Percentiles rank a stretch among this genome's conserved stretches.
phyloP scores from a whole-genome alignment of 306 rosid genomes.

The Lathyrus aphaca region DNA sequence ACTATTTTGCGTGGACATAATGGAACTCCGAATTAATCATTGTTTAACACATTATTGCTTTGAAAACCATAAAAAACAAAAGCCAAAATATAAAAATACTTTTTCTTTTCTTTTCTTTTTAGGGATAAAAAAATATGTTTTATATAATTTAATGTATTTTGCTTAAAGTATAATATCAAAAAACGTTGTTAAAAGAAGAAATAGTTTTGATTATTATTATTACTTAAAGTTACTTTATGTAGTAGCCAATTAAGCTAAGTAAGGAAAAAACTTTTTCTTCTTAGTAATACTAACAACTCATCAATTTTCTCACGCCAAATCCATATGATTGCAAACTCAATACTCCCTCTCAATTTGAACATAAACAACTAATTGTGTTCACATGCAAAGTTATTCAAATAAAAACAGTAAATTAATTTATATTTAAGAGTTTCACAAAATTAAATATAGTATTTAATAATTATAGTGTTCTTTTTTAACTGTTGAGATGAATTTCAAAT shows the following conservation, averaged over 20 bases:
- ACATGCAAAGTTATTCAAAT: too few species aligned
- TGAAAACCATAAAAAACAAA: constrained; percentile 40
- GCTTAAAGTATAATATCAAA: constrained; percentile 8
- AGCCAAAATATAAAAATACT: neutral
- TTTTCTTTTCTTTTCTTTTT: constrained; percentile 9
- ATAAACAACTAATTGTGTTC: too few species aligned
- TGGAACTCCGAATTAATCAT: constrained; percentile 31
- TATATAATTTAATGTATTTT: constrained; percentile 1
- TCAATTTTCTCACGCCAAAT: neutral
- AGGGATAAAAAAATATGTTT: neutral
- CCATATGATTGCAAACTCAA: constrained; percentile 44
- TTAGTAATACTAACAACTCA: neutral
- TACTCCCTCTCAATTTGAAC: neutral
- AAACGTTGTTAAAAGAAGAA: constrained; percentile 6
- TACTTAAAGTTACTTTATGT: neutral
- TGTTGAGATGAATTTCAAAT: too few species aligned
- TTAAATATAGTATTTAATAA: too few species aligned
- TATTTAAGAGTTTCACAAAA: too few species aligned
- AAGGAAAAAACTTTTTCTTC: neutral
- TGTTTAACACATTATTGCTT: constrained; percentile 30
- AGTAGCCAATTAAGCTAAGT: constrained; percentile 9
- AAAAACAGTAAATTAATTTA: too few species aligned
- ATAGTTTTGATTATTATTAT: neutral
- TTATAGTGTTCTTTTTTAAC: too few species aligned
- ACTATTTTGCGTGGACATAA: constrained; percentile 45